These are phyloP conservation scores for Quercus phellos DNA, from an alignment of 331 rosid genomes.

Conservation along the genomic window DNA sequence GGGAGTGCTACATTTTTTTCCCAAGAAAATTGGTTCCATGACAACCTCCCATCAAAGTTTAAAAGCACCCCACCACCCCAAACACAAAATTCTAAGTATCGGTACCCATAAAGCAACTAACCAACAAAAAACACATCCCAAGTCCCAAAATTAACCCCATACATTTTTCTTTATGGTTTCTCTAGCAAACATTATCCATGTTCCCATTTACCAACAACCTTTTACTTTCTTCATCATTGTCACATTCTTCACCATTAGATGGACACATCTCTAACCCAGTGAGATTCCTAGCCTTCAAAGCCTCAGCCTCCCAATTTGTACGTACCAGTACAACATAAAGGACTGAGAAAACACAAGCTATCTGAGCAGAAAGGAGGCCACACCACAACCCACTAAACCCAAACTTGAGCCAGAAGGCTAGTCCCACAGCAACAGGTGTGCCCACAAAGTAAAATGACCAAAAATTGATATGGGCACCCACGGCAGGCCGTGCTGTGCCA, in stretches of 20 bases:
- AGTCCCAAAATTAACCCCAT: not conserved
- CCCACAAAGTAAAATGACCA: conserved; percentile 77
- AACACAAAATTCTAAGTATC: conserved; percentile 1
- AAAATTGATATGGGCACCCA: conserved; percentile 66
- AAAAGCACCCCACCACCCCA: conserved; percentile 6
- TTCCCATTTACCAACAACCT: conserved; percentile 30
- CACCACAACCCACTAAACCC: conserved; percentile 92
- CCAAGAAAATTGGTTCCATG: not conserved
- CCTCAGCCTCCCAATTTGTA: conserved; percentile 94
- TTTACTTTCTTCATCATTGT: conserved; percentile 41
- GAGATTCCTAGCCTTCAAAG: conserved; percentile 63
- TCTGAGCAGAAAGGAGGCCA: conserved; percentile 86
- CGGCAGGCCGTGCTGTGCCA: conserved; percentile 68
- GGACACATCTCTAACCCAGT: conserved; percentile 46
- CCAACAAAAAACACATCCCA: conserved; percentile 9
- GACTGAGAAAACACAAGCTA: conserved; percentile 69
- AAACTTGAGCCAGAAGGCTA: conserved; percentile 64
- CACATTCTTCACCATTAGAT: conserved; percentile 7
- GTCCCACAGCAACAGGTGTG: conserved; percentile 70
- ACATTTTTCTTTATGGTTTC: not conserved
- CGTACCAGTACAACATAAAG: conserved; percentile 50
- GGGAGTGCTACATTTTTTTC: not conserved
- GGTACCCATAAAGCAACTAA: conserved; percentile 5
- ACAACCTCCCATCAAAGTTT: not conserved
- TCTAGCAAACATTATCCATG: conserved; percentile 29